Conservation (phyloP, 148 eudicot species). For the Silene latifolia region DNA sequence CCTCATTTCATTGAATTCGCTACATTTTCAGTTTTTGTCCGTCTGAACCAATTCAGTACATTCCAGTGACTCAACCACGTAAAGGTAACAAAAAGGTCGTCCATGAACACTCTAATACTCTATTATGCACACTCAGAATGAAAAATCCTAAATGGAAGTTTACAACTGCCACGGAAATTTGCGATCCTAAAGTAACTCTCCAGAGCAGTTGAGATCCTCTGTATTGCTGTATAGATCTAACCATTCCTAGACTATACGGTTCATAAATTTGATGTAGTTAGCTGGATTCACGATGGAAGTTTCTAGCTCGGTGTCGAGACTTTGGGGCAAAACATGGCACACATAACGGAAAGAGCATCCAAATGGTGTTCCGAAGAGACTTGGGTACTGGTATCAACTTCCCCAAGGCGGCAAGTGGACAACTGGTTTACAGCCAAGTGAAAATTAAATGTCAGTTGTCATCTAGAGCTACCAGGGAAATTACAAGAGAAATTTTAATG, state of each 20-base stretch:
- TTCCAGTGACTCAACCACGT: not conserved
- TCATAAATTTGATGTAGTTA: not conserved
- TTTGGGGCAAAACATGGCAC: constrained; percentile 1
- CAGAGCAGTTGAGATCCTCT: not conserved
- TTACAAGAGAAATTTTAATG: too few relatives aligned
- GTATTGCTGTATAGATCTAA: not conserved
- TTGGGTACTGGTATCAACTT: constrained; percentile 72
- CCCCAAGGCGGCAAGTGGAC: constrained; percentile 84
- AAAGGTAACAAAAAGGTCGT: not conserved
- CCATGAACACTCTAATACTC: not conserved
- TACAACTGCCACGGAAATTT: not conserved
- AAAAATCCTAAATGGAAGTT: not conserved
- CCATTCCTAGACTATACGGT: not conserved
- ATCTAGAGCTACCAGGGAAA: not conserved
- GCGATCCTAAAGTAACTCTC: not conserved
- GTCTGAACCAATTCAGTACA: not conserved
- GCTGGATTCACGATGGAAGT: not conserved
- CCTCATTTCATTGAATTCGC: too few relatives aligned
- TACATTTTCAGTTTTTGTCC: not conserved
- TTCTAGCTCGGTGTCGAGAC: not conserved
- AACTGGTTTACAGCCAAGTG: constrained; percentile 34
- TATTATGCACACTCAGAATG: not conserved
- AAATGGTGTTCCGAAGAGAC: constrained; percentile 42
- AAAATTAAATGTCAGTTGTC: not conserved
- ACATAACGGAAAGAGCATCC: not conserved